These are phyloP conservation scores for Termitomyces sp. DNA, from an alignment of 1,284 basidiomycete species.

Conservation along the genomic window DNA sequence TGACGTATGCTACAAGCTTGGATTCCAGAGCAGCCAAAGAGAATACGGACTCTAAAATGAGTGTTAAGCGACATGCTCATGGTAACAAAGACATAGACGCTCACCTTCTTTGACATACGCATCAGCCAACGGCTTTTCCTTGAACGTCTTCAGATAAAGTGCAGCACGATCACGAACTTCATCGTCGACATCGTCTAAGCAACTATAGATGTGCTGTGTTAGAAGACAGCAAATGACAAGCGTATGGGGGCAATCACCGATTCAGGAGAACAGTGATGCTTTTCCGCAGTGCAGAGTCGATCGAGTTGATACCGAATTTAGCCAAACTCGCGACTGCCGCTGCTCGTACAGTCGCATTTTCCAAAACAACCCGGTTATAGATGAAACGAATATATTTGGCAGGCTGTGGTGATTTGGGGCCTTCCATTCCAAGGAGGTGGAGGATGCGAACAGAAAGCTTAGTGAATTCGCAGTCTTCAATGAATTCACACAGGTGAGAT, in stretches of 20 bases:
- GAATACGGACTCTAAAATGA: slow-evolving; percentile 78
- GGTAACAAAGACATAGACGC: slow-evolving; percentile 16
- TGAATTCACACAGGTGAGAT: slow-evolving; percentile 99
- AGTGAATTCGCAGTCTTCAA: slow-evolving; percentile 99
- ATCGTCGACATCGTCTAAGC: slow-evolving; percentile 97
- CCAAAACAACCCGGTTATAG: slow-evolving; percentile 98
- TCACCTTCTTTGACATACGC: slow-evolving; percentile 88
- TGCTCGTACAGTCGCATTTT: slow-evolving; percentile 97
- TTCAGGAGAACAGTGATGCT: slow-evolving; percentile 85
- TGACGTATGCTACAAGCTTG: slow-evolving; percentile 86
- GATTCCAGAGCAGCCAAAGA: slow-evolving; percentile 84
- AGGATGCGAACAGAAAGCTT: slow-evolving; percentile 97
- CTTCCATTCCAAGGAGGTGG: slow-evolving; percentile 92
- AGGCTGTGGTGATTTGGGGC: slow-evolving; percentile 92
- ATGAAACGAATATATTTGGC: slow-evolving; percentile 99
- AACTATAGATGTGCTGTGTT: slow-evolving; percentile 51
- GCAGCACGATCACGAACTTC: slow-evolving; percentile 98
- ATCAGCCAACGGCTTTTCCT: slow-evolving; percentile 77
- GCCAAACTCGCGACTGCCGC: slow-evolving; percentile 94
- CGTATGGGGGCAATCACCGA: slow-evolving; percentile 42
- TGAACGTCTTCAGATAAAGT: slow-evolving; percentile 84
- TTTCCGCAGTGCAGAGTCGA: slow-evolving; percentile 74
- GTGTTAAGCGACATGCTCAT: slow-evolving; percentile 4
- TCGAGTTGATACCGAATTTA: slow-evolving; percentile 92
- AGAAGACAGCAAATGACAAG: background rate